phyloP scores from a whole-genome alignment of 2,329 filamentous ascomycete species.

The Nemania sp. region DNA sequence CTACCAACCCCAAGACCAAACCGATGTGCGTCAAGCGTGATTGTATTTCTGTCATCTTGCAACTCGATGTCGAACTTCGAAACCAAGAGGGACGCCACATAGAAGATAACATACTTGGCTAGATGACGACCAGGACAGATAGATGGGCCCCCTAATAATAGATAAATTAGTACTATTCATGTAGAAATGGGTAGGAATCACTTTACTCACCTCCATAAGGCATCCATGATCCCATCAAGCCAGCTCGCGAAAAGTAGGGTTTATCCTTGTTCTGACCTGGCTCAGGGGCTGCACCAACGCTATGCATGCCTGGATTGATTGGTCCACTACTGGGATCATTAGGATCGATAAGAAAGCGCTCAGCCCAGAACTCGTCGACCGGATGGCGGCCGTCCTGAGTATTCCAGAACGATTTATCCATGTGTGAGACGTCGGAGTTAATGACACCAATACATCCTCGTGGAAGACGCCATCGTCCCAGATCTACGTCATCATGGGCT shows the following conservation, averaged over 20 bases:
- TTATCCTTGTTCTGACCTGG: constrained; percentile 12
- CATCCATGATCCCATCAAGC: constrained; percentile 26
- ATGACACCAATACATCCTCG: constrained; percentile 22
- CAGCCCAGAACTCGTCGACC: constrained; percentile 29
- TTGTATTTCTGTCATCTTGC: too few relatives aligned
- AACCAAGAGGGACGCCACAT: too few relatives aligned
- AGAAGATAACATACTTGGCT: too few relatives aligned
- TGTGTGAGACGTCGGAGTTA: constrained; percentile 24
- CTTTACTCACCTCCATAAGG: constrained; percentile 30
- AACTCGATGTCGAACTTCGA: too few relatives aligned
- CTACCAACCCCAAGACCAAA: too few relatives aligned
- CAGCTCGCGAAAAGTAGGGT: constrained; percentile 26
- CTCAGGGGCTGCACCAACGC: not conserved
- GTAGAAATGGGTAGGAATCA: too few relatives aligned
- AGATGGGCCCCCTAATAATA: too few relatives aligned
- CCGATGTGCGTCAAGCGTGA: too few relatives aligned
- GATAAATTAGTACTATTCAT: too few relatives aligned
- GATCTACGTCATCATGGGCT: constrained; percentile 22
- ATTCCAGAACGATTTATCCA: constrained; percentile 30
- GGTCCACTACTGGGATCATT: constrained; percentile 27
- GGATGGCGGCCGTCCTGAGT: constrained; percentile 26
- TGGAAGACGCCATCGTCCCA: constrained; percentile 27
- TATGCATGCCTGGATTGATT: constrained; percentile 14
- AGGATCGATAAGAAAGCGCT: constrained; percentile 29
- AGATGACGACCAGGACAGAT: too few relatives aligned